Base-by-base conservation (phyloP, 1,284 basidiomycete species). In the Fomitopsis schrenkii region DNA sequence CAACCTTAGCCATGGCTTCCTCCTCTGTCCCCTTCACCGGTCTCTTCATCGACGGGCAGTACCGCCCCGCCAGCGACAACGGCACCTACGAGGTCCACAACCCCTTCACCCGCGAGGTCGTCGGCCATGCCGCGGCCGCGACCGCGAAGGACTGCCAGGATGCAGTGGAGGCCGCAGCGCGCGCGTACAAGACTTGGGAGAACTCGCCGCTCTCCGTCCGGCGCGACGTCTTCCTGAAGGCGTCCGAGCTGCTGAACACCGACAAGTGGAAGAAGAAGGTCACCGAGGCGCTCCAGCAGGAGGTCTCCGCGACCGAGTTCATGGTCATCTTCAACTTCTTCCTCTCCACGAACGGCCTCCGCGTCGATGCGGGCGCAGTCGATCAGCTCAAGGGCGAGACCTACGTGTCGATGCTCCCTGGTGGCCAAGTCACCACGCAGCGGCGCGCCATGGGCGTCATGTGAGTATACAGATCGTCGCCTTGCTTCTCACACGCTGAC, bases 111-210 rank as follows among this genome's bases (percentile, higher is more conserved):
- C 71, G 75, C 6, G 56, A 72, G 15, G 71, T 81, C 19, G 79
- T 82, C 15, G 79, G 78, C 0, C 72, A 66, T 44, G 72, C 78
- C 8, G 79, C 80, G 3, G 76, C 81, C 1, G 82, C 81, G 0
- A 75, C 79, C 14, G 72, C 71, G 33, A 74, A 76, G 22, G 82
- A 84, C 65, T 81, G 81, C 62, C 72, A 70, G 42, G 76, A 75
- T 4, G 83, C 83, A 5, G 76, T 84, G 44, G 74, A 79, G 36
- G 74, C 78, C 3, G 82, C 83, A 0, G 71, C 70, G 2, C 71
- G 70, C 4, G 83, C 83, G 0, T 82, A 83, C 70, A 72, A 75
- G 52, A 72, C 76, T 17, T 85, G 84, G 83, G 79, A 82, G 58
- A 64, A 74, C 12, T 74, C 73, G 0, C 70, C 70, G 4, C 71